phyloP scores from a whole-genome alignment of 2,329 filamentous ascomycete genomes.

The Trichoderma pleuroti region DNA sequence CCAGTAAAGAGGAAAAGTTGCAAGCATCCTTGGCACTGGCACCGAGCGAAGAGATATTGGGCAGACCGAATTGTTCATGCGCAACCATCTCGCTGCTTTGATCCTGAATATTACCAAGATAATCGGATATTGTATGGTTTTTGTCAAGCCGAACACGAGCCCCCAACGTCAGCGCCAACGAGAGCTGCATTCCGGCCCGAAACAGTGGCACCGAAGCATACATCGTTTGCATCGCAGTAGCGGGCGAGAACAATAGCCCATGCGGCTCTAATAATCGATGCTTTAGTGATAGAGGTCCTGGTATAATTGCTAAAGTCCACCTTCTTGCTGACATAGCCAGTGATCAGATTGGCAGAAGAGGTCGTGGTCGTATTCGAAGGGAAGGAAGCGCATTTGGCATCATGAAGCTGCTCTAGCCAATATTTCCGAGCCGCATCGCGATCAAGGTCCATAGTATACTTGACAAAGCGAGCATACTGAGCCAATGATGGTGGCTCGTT shows the following conservation, averaged over 20 bases:
- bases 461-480: slow-evolving; percentile 8
- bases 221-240: slow-evolving; percentile 12
- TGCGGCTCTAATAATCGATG: slow-evolving; percentile 23
- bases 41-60: slow-evolving; percentile 26
- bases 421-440: neutral
- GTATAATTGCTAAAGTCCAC: neutral
- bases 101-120: slow-evolving; percentile 24
- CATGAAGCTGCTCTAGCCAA: slow-evolving; percentile 1
- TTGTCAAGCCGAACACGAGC: neutral
- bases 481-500: slow-evolving; percentile 17
- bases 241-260: slow-evolving; percentile 24
- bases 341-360: neutral
- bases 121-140: slow-evolving; percentile 9
- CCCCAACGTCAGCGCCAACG: neutral
- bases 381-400: neutral
- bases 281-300: slow-evolving; percentile 10
- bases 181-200: slow-evolving; percentile 18
- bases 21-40: slow-evolving; percentile 18
- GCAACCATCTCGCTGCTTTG: slow-evolving; percentile 24
- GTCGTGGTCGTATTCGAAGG: neutral
- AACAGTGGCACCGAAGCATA: slow-evolving; percentile 25
- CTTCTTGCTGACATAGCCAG: neutral
- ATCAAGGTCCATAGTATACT: neutral
- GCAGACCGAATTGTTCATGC: slow-evolving; percentile 28
- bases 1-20: slow-evolving; percentile 15